Evolutionary conservation across 192 early-diverging fungal species (phyloP), one percentile per base, ranked within the genome.

Genomic region (Linnemannia schmuckeri): DNA sequence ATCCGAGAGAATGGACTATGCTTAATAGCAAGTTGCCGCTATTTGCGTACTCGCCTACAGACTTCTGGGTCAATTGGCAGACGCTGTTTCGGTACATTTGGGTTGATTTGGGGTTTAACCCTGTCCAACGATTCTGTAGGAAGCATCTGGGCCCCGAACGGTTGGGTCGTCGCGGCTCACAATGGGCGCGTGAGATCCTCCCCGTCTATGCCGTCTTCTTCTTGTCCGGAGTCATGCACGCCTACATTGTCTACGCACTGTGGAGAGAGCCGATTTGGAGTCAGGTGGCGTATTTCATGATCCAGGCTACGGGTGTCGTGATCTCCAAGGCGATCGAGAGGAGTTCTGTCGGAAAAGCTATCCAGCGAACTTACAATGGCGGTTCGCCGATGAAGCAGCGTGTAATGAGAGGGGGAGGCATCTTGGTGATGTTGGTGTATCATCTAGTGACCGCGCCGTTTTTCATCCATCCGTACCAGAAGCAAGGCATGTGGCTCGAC

Each of bases 51-150:
- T 77, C 79, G 3, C 85, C 85, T 1, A 72, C 49, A 0, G 79
- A 87, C 6, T 81, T 87, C 30, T 87, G 85, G 85, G 44, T 49
- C 52, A 72, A 61, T 57, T 87, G 85, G 85, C 85, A 87, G 9
- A 78, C 85, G 0, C 61, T 87, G 22, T 81, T 87, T 42, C 75
- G 85, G 18, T 81, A 78, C 37, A 76, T 87, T 7, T 87, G 85
- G 85, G 85, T 87, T 30, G 85, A 87, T 63, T 38, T 87, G 13
- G 85, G 76, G 6, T 81, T 78, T n/a, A 38, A 81, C 6, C 85
- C 85, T 33, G 49, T 63, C 13, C 79, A 78, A 41, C 79, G 76
- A 10, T 66, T 63, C 10, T 78, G 75, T 30, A 37, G 68, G 42
- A 44, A 41, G 44, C 7, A 70, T 22, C 33, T 81, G 1, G 47